These are phyloP conservation scores for Aegle marmelos DNA, from an alignment of 345 rosid genomes.

Conservation along the genomic window DNA sequence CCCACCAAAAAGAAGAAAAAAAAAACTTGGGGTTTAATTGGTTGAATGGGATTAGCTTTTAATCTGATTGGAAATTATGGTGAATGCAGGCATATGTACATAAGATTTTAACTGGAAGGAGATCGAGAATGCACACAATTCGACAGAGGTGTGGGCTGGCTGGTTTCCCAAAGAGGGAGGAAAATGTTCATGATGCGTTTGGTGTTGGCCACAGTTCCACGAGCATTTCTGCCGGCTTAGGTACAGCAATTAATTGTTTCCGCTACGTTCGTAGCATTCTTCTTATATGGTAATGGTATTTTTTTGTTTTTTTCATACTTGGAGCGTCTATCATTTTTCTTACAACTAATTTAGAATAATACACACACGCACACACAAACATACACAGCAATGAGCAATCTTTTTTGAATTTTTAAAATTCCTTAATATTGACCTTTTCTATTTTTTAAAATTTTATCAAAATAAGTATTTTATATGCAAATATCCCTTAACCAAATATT, in stretches of 20 bases:
- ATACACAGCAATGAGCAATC: no score
- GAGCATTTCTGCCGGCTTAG: slow-evolving; percentile 52
- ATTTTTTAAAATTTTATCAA: no score
- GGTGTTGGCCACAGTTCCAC: slow-evolving; percentile 60
- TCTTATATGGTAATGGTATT: no score
- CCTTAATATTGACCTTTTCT: no score
- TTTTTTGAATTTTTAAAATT: no score
- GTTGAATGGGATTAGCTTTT: background rate
- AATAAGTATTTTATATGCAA: no score
- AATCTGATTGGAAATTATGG: background rate
- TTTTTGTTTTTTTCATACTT: no score
- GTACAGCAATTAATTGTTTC: slow-evolving; percentile 10
- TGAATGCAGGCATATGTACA: slow-evolving; percentile 36
- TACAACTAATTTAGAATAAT: no score
- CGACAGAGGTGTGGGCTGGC: slow-evolving; percentile 45
- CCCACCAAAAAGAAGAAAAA: no score
- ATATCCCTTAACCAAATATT: no score
- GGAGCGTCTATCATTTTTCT: no score
- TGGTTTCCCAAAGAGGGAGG: slow-evolving; percentile 50
- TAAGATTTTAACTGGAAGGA: slow-evolving; percentile 46
- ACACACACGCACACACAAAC: no score
- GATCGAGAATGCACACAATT: slow-evolving; percentile 43
- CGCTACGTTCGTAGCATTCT: background rate
- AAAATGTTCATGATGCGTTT: slow-evolving; percentile 46
- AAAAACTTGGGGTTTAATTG: background rate